Evolutionary conservation across 2,329 filamentous ascomycete genomes (phyloP).

Genomic region (Scytalidium lignicola): DNA sequence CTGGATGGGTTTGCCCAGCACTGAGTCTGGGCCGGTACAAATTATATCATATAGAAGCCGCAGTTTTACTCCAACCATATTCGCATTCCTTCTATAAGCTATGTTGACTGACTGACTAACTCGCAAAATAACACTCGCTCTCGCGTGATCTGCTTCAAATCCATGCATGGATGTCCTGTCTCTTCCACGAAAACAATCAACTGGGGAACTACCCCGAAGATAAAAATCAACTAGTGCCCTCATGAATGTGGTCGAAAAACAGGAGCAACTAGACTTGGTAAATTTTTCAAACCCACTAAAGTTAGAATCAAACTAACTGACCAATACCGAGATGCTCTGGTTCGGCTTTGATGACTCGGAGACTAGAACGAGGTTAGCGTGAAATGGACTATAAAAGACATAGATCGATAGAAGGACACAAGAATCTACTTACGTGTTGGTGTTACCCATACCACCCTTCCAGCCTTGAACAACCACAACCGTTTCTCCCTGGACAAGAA

Average conservation of each 20-base stretch:
- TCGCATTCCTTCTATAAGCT: no score
- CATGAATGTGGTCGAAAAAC: not conserved
- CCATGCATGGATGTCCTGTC: no score
- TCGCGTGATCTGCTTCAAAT: no score
- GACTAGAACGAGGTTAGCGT: conserved; percentile 12
- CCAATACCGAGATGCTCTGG: conserved; percentile 21
- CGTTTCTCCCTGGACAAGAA: conserved; percentile 66
- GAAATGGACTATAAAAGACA: not conserved
- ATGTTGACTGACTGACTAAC: no score
- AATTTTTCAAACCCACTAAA: not conserved
- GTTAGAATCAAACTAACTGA: not conserved
- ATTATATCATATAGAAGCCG: no score
- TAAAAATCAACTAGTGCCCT: not conserved
- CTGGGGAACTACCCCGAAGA: no score
- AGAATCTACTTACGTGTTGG: conserved; percentile 56
- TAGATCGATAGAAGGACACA: conserved; percentile 5
- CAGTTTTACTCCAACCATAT: no score
- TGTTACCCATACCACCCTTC: conserved; percentile 89
- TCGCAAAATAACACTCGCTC: no score
- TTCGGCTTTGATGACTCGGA: conserved; percentile 29
- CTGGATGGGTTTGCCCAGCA: no score
- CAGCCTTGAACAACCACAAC: conserved; percentile 85
- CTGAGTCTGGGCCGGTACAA: no score
- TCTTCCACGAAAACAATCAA: no score
- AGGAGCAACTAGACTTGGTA: not conserved